Evolutionary conservation across 805 yeast species (phyloP), one percentile per base, ranked within the genome.

Genomic region (Hanseniaspora pseudoguilliermondii): DNA sequence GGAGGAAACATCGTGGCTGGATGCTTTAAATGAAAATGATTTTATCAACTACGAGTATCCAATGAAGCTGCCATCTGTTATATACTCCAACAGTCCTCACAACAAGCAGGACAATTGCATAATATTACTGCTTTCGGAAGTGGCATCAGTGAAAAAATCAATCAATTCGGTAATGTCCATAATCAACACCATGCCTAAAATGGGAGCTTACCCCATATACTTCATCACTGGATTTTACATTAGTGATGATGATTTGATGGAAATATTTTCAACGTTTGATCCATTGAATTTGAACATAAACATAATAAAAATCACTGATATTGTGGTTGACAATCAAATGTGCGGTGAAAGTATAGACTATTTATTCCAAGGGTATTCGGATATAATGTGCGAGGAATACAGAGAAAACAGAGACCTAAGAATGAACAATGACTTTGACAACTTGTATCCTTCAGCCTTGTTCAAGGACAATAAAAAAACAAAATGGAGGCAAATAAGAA

Each of bases 161-260:
- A 42, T 55, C 8, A 27, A 39, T 18, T 49, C 55, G 27, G 42
- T 55, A 2, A 21, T 27, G 6, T 49, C 58, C 5, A 44, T 55
- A 3, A 16, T 36, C 4, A 50, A 46, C n/a, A 55, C 46, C 20
- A 15, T 21, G 5, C 53, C 53, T 3, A 25, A 16, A 3, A 55
- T 48, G 53, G 11, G 10, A 1, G n/a, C 29, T 9, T 55, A 55
- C 25, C 58, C 58, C 2, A 18, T 44, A 2, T 50, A 35, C 16
- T 42, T 55, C 15, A 25, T 55, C 23, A 49, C 55, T 4, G 55
- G 55, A 18, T 55, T 55, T 13, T 55, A 32, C 27, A 8, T 55
- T 2, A 15, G 20, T 5, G 55, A 49, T 23, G 32, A 49, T 18
- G 23, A 42, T 18, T 9, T 49, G 1, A 8, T 42, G 6, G 25